These are phyloP conservation scores for Coniosporium apollinis DNA, from an alignment of 495 filamentous ascomycete genomes.

Conservation along the genomic window DNA sequence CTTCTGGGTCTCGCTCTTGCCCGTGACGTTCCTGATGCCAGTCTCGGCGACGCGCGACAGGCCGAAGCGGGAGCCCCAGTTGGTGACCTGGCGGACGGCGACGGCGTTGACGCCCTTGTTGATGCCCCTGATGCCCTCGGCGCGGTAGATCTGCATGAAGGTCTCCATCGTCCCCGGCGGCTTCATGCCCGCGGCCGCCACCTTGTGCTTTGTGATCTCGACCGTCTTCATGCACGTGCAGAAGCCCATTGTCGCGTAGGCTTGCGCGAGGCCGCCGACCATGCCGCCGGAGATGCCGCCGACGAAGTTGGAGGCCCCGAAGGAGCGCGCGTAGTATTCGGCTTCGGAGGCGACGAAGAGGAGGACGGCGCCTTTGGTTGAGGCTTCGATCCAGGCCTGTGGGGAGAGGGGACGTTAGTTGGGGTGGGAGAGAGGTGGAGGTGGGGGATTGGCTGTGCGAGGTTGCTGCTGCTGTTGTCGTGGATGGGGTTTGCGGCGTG, in stretches of 20 bases:
- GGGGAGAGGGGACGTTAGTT: neutral
- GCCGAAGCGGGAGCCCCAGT: conserved; percentile 96
- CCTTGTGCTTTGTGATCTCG: conserved; percentile 96
- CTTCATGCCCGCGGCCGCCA: conserved; percentile 66
- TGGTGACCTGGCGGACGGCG: conserved; percentile 95
- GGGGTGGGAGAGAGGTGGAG: neutral
- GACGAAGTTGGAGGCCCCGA: conserved; percentile 72
- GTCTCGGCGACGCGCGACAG: conserved; percentile 78
- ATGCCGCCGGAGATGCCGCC: conserved; percentile 85
- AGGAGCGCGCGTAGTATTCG: conserved; percentile 71
- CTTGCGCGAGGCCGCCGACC: conserved; percentile 86
- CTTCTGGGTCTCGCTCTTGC: conserved; percentile 65
- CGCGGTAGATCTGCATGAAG: conserved; percentile 93
- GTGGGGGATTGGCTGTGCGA: too few species aligned
- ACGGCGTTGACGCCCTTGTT: conserved; percentile 98
- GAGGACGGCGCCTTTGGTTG: conserved; percentile 96
- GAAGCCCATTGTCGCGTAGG: conserved; percentile 99
- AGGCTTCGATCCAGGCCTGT: conserved; percentile 95
- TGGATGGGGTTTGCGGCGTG: too few species aligned
- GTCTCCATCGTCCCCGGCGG: conserved; percentile 77
- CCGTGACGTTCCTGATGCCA: conserved; percentile 62
- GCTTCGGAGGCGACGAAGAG: conserved; percentile 98
- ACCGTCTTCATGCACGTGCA: conserved; percentile 99
- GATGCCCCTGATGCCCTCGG: conserved; percentile 89
- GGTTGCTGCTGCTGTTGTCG: too few species aligned